Evolutionary conservation across 164 flowering plant genomes (phyloP), one percentile per base, ranked within the genome.

Genomic region (Vitis rupestris): DNA sequence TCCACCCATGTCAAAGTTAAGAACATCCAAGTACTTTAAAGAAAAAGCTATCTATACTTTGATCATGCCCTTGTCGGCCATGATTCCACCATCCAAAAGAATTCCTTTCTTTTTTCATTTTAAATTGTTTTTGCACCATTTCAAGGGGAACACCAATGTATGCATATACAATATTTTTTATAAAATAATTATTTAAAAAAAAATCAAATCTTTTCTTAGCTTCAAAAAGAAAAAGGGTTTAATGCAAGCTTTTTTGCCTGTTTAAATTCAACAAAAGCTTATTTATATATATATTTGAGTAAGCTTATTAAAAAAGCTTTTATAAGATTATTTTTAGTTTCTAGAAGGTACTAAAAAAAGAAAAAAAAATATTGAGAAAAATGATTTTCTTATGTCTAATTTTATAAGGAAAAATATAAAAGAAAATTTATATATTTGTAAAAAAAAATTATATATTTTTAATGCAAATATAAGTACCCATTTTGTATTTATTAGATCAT

Each of bases 51-150:
- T 50, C 51, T 55, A 66, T 47, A 51, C 72, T 68, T 75, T 73
- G 64, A 68, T 71, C 70, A 70, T 78, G 76, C 71, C 53, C 59
- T 73, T 76, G 85, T 82, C 85, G 81, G 86, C 83, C 86, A 82
- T 79, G 71, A 76, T 79, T 64, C 37, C 69, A 71, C 75, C 75
- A 44, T 50, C 12, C 9, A 70, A 65, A 75, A 62, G 59, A 19
- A 61, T 61, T 16, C 66, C 56, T 58, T 65, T 65, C 15, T 29
- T 49, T 57, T 2, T 30, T 66, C 29, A 27, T 8, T 57, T 56
- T n/a, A 56, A 67, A 57, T 44, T 30, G n/a, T 37, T 67, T 19
- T 9, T 8, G 27, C 44, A 53, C n/a, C 56, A 53, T 53, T 13
- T 53, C 15, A 53, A 13, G 56, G n/a, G 56, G n/a, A 53, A 53